Percentiles rank a stretch among this genome's conserved stretches.
Evolutionary conservation across 768 basidiomycete species (phyloP).

Genomic region (Rhodosporidiobolus sp.): DNA sequence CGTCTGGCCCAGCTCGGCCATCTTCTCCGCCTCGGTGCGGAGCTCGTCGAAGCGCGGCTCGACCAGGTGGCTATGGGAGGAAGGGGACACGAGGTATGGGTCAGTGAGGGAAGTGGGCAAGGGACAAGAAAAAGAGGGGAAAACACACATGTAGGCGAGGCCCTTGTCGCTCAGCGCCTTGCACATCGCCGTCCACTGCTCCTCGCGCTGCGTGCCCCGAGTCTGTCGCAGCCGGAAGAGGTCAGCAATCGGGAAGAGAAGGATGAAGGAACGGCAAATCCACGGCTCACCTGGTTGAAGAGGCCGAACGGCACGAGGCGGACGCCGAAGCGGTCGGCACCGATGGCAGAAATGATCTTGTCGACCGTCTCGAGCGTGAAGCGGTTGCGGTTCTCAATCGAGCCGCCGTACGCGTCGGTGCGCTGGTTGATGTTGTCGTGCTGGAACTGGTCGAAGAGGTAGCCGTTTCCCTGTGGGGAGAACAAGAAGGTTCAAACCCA

Average conservation of each 20-base stretch:
- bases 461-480: not conserved
- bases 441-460: conserved; percentile 35
- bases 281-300: conserved; percentile 45
- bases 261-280: no score
- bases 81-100: no score
- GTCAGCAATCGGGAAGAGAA: no score
- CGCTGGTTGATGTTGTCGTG: conserved; percentile 39
- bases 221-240: not conserved
- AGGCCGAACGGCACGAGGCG: conserved; percentile 53
- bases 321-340: conserved; percentile 57
- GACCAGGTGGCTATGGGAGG: conserved; percentile 42
- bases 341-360: conserved; percentile 57
- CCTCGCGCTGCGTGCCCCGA: conserved; percentile 38
- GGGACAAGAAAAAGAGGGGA: not conserved
- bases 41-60: conserved; percentile 47
- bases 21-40: conserved; percentile 41
- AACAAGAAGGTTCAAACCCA: no score
- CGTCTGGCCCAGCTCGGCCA: conserved; percentile 25
- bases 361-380: conserved; percentile 60
- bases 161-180: conserved; percentile 35
- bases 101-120: not conserved
- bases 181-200: conserved; percentile 45
- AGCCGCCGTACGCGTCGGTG: conserved; percentile 59
- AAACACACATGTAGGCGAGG: conserved; percentile 44
- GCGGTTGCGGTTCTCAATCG: conserved; percentile 58